These are phyloP conservation scores for Fistulinella cinereoalba DNA, from an alignment of 1,284 basidiomycete species.

Conservation along the genomic window DNA sequence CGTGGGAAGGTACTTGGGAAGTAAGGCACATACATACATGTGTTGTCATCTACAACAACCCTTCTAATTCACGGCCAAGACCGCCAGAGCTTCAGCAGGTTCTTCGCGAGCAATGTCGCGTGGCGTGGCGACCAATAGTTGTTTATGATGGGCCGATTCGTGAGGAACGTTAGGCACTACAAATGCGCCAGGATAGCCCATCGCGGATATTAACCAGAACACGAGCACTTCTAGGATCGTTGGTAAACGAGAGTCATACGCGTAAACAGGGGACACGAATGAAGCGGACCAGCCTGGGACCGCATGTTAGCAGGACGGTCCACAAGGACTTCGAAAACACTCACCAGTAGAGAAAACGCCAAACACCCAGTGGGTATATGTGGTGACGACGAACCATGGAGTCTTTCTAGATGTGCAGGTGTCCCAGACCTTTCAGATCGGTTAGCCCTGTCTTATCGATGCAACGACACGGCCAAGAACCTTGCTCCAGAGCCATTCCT, in stretches of 20 bases:
- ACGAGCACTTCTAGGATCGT: slow-evolving; percentile 48
- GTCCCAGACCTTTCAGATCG: slow-evolving; percentile 57
- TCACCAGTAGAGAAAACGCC: slow-evolving; percentile 63
- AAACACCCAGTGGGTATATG: slow-evolving; percentile 68
- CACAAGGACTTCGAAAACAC: slow-evolving; percentile 7
- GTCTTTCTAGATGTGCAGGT: slow-evolving; percentile 50
- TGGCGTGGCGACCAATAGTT: slow-evolving; percentile 40
- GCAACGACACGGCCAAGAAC: slow-evolving; percentile 33
- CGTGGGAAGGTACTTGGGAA: too few species aligned
- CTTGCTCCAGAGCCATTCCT: slow-evolving; percentile 64
- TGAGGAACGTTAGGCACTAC: slow-evolving; percentile 43
- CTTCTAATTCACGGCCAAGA: slow-evolving; percentile 5
- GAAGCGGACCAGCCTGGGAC: slow-evolving; percentile 52
- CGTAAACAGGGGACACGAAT: slow-evolving; percentile 45
- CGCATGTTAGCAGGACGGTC: slow-evolving; percentile 6
- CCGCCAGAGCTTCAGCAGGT: slow-evolving; percentile 20
- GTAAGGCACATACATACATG: too few species aligned
- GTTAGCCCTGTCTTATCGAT: slow-evolving; percentile 10
- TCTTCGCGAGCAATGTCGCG: slow-evolving; percentile 38
- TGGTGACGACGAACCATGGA: slow-evolving; percentile 65
- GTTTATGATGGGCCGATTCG: slow-evolving; percentile 28
- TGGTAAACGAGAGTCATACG: slow-evolving; percentile 39
- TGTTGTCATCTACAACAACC: too few species aligned
- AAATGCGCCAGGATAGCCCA: slow-evolving; percentile 40
- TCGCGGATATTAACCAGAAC: slow-evolving; percentile 53